Percentiles rank a stretch among this genome's conserved stretches.
Conservation (phyloP, 768 basidiomycete genomes). For the Austroboletus festivus region DNA sequence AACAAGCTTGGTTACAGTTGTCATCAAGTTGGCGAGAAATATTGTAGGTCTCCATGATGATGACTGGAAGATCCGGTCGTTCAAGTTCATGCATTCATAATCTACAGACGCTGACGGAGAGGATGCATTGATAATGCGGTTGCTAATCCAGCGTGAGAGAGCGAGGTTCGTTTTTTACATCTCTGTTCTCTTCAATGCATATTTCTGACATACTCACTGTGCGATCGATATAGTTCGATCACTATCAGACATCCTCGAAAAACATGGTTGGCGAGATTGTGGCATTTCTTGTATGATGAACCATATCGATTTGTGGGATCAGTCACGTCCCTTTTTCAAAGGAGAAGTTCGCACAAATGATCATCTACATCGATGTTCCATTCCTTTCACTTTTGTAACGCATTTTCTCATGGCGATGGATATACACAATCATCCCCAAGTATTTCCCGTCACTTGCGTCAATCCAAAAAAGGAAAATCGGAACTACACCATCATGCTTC, state of each 20-base stretch:
- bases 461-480: too few relatives aligned
- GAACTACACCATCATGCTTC: too few relatives aligned
- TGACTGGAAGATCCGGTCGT: background rate
- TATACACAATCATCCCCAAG: too few relatives aligned
- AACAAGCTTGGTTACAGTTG: conserved; percentile 23
- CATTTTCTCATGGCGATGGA: too few relatives aligned
- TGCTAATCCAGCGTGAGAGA: conserved; percentile 6
- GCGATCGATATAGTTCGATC: background rate
- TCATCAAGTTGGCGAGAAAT: conserved; percentile 14
- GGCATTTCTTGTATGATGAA: conserved; percentile 11
- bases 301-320: conserved; percentile 4
- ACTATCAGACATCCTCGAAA: conserved; percentile 2
- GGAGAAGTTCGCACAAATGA: conserved; percentile 11
- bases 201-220: background rate
- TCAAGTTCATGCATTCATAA: background rate
- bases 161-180: conserved; percentile 11
- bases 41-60: conserved; percentile 21
- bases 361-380: too few relatives aligned
- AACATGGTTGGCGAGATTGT: conserved; percentile 15
- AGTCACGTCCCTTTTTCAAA: conserved; percentile 14
- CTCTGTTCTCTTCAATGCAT: background rate
- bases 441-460: too few relatives aligned
- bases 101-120: conserved; percentile 25
- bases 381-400: too few relatives aligned
- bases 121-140: conserved; percentile 27